These are phyloP conservation scores for Diospyros kaki DNA, from an alignment of 148 eudicot species.

Conservation along the genomic window DNA sequence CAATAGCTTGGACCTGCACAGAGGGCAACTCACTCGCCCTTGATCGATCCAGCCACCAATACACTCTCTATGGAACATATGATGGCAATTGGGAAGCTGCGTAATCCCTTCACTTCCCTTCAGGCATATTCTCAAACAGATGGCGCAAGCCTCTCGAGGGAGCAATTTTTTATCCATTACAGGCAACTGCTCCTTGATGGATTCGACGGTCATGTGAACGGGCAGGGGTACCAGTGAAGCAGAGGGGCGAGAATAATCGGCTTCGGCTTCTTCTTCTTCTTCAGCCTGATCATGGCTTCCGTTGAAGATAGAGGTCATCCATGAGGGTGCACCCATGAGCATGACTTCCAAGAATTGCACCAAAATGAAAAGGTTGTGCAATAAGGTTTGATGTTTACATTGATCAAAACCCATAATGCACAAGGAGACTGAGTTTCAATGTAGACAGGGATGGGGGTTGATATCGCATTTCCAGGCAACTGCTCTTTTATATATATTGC, in stretches of 20 bases:
- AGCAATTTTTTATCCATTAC: slow-evolving; percentile 6
- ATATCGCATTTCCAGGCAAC: too few species aligned
- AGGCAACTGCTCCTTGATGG: slow-evolving; percentile 18
- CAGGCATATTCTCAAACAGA: slow-evolving; percentile 20
- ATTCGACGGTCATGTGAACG: not conserved
- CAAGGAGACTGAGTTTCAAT: too few species aligned
- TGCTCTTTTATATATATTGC: too few species aligned
- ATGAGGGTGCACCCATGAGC: too few species aligned
- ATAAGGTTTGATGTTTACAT: too few species aligned
- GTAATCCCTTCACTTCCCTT: slow-evolving; percentile 13
- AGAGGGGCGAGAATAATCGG: not conserved
- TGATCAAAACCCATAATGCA: too few species aligned
- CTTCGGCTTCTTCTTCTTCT: too few species aligned
- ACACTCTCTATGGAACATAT: slow-evolving; percentile 22
- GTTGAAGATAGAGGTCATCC: too few species aligned
- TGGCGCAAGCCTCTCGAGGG: slow-evolving; percentile 1
- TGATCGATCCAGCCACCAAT: slow-evolving; percentile 22
- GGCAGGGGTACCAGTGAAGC: slow-evolving; percentile 1
- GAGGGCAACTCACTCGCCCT: slow-evolving; percentile 16
- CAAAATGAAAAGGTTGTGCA: too few species aligned
- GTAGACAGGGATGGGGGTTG: too few species aligned
- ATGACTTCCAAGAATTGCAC: too few species aligned
- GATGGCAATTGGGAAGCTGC: slow-evolving; percentile 18
- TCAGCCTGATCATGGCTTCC: too few species aligned
- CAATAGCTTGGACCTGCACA: slow-evolving; percentile 20